Conservation (phyloP, 1,284 basidiomycete species). For the Violaceomyces palustris region DNA sequence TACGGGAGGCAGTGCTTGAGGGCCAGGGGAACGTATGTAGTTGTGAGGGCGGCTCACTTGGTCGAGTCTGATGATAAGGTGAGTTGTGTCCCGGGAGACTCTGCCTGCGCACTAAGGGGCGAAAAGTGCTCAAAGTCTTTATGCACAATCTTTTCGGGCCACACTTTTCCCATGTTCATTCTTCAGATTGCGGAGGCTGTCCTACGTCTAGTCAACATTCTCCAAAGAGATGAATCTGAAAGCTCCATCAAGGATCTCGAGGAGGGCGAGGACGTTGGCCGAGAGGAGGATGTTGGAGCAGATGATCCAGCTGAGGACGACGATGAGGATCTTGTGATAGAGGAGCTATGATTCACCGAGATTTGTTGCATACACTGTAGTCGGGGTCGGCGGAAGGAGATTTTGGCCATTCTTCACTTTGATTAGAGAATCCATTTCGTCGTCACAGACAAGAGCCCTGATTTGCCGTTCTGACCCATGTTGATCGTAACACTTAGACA, state of each 20-base stretch:
- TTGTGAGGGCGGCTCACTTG: slow-evolving; percentile 75
- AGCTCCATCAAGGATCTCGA: slow-evolving; percentile 29
- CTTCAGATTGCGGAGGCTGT: slow-evolving; percentile 46
- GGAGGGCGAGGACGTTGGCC: slow-evolving; percentile 20
- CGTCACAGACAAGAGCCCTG: too few relatives aligned
- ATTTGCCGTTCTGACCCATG: too few relatives aligned
- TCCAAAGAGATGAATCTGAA: slow-evolving; percentile 48
- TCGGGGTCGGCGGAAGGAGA: too few relatives aligned
- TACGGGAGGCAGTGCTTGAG: slow-evolving; percentile 80
- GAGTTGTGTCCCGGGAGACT: too few relatives aligned
- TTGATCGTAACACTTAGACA: too few relatives aligned
- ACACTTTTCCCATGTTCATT: background rate
- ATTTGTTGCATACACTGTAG: too few relatives aligned
- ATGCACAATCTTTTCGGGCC: too few relatives aligned
- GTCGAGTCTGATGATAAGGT: slow-evolving; percentile 75
- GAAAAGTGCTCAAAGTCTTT: too few relatives aligned
- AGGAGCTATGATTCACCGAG: slow-evolving; percentile 45
- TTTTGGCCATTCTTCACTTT: too few relatives aligned
- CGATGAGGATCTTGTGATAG: slow-evolving; percentile 46
- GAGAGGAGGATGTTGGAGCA: slow-evolving; percentile 24
- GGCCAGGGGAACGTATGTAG: slow-evolving; percentile 76
- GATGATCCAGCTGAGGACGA: slow-evolving; percentile 20
- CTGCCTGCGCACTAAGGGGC: too few relatives aligned
- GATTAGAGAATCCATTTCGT: too few relatives aligned
- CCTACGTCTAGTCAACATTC: slow-evolving; percentile 47